Evolutionary conservation across 352 stramenopile species (phyloP).

Genomic region (Phytopythium mirpurense): DNA sequence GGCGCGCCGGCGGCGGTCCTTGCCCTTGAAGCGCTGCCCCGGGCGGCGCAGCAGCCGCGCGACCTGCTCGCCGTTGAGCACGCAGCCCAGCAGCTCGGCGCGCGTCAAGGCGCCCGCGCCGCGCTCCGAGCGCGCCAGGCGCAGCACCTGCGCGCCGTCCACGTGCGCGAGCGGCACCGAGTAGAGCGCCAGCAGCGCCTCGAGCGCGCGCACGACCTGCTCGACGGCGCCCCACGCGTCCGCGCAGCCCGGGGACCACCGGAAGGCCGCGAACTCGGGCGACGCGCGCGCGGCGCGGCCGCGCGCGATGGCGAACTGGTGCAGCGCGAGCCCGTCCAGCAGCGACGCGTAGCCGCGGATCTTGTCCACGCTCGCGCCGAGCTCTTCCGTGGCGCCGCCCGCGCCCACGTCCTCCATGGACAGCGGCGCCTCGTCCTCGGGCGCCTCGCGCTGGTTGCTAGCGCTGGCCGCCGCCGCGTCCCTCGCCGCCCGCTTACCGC

Average conservation of each 20-base stretch:
- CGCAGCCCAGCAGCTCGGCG: conserved; percentile 66
- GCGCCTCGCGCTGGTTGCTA: conserved; percentile 27
- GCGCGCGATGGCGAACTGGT: conserved; percentile 90
- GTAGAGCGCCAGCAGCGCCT: conserved; percentile 73
- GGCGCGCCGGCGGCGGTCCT: conserved; percentile 53
- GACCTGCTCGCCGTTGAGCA: conserved; percentile 88
- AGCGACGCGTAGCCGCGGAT: conserved; percentile 80
- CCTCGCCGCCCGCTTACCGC: not conserved
- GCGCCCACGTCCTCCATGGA: conserved; percentile 21
- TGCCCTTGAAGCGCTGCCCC: conserved; percentile 76
- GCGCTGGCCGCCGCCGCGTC: conserved; percentile 19
- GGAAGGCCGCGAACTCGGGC: conserved; percentile 85
- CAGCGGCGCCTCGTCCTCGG: conserved; percentile 9
- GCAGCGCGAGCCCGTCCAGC: conserved; percentile 71
- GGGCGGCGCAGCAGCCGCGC: conserved; percentile 50
- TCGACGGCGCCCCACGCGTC: conserved; percentile 81
- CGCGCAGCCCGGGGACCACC: conserved; percentile 45
- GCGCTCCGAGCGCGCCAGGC: conserved; percentile 65
- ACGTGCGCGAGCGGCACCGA: conserved; percentile 85
- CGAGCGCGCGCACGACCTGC: conserved; percentile 62
- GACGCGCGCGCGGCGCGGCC: conserved; percentile 72
- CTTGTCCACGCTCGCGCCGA: conserved; percentile 71
- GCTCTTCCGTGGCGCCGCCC: conserved; percentile 48
- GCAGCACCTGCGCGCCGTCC: conserved; percentile 72
- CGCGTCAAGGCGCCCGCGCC: conserved; percentile 35